A percentile compares a stretch with the other conserved stretches of the same genome.
Evolutionary conservation across 73 alveolate species (phyloP).

Genomic region (Halteria grandinella): DNA sequence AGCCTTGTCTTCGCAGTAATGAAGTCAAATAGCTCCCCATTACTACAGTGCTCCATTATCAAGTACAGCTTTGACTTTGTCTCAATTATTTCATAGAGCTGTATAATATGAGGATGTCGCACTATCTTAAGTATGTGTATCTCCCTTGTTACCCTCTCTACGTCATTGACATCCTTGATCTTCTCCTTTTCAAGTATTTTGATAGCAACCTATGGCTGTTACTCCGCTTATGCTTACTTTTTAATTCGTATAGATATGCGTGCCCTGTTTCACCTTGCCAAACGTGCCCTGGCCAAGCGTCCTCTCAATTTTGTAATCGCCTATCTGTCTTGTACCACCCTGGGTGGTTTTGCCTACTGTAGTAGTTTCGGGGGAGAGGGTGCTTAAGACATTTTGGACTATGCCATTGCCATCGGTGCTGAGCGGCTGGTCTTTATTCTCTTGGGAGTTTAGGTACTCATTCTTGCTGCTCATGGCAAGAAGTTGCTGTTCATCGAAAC

Average conservation of each 20-base stretch:
- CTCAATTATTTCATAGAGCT: slow-evolving; percentile 89
- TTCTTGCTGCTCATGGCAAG: too few species aligned
- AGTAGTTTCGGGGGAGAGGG: too few species aligned
- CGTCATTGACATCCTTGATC: slow-evolving; percentile 81
- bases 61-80: slow-evolving; percentile 84
- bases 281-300: slow-evolving; percentile 77
- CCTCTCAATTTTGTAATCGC: slow-evolving; percentile 21
- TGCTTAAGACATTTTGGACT: too few species aligned
- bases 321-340: too few species aligned
- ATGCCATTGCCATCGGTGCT: too few species aligned
- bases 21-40: slow-evolving; percentile 86
- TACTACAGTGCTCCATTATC: slow-evolving; percentile 87
- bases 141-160: slow-evolving; percentile 85
- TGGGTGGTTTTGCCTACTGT: too few species aligned
- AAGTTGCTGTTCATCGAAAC: too few species aligned
- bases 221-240: slow-evolving; percentile 39
- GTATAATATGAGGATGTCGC: slow-evolving; percentile 82
- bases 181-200: slow-evolving; percentile 70
- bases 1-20: slow-evolving; percentile 74
- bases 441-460: too few species aligned
- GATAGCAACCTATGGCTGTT: slow-evolving; percentile 54
- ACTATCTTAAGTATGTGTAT: slow-evolving; percentile 84
- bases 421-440: too few species aligned
- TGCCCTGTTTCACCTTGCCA: slow-evolving; percentile 80
- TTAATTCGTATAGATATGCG: slow-evolving; percentile 73